These are phyloP conservation scores for Boletellus sp. DNA, from an alignment of 1,284 basidiomycete genomes.

Conservation along the genomic window DNA sequence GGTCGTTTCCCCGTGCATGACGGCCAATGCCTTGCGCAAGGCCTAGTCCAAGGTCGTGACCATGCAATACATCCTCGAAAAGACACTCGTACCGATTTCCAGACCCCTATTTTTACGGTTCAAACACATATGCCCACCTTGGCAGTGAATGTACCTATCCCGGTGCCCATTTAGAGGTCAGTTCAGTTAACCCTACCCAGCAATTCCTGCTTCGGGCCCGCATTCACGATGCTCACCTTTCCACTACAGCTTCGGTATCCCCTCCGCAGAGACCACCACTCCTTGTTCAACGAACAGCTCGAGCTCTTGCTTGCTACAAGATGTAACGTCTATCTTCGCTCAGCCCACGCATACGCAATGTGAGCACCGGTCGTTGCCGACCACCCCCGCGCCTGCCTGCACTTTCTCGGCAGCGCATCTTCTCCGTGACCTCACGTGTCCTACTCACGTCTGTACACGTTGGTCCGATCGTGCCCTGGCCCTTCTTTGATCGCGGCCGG, in stretches of 20 bases:
- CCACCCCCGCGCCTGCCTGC: conserved; percentile 9
- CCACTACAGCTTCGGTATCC: conserved; percentile 68
- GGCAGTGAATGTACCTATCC: conserved; percentile 79
- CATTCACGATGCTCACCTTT: background rate
- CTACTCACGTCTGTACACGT: conserved; percentile 37
- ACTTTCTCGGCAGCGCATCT: background rate
- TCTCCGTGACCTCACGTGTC: background rate
- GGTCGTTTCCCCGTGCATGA: conserved; percentile 69
- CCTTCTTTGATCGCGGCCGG: conserved; percentile 78
- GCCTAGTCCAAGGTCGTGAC: conserved; percentile 81
- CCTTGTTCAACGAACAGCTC: conserved; percentile 58
- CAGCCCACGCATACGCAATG: conserved; percentile 40
- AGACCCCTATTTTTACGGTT: conserved; percentile 66
- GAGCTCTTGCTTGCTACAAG: conserved; percentile 59
- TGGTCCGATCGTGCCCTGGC: conserved; percentile 81
- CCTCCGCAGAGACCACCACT: conserved; percentile 62
- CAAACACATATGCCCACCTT: conserved; percentile 76
- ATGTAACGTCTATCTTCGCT: conserved; percentile 65
- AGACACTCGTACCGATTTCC: conserved; percentile 70
- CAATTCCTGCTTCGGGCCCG: too few species aligned
- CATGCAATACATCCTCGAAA: conserved; percentile 65
- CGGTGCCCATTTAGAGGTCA: conserved; percentile 82
- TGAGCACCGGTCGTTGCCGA: conserved; percentile 18
- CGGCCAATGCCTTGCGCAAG: conserved; percentile 78
- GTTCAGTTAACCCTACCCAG: too few species aligned